These are phyloP conservation scores for Pyrrhoderma noxium DNA, from an alignment of 1,284 basidiomycete species.

Conservation along the genomic window DNA sequence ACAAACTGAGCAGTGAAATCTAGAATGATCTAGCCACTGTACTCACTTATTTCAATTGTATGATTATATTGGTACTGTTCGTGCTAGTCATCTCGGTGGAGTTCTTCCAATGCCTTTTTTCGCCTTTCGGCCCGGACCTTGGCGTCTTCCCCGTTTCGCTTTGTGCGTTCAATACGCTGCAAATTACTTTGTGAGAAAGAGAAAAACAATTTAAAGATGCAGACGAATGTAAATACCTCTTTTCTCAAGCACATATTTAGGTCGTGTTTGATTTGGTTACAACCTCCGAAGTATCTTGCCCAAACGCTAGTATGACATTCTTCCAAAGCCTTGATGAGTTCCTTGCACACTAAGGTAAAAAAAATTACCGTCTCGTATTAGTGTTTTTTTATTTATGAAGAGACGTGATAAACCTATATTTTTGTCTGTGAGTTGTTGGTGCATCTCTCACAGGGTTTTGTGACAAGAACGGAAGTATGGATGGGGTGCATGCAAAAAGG, in stretches of 20 bases:
- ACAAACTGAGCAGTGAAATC: too few species aligned
- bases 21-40: too few species aligned
- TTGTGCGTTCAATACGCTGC: slow-evolving; percentile 63
- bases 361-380: neutral
- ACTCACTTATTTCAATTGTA: too few species aligned
- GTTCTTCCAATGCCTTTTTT: slow-evolving; percentile 54
- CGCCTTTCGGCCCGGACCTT: slow-evolving; percentile 51
- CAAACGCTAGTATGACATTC: slow-evolving; percentile 55
- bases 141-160: slow-evolving; percentile 60
- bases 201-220: neutral
- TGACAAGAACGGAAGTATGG: neutral
- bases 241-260: slow-evolving; percentile 68
- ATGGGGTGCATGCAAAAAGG: neutral
- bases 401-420: slow-evolving; percentile 35
- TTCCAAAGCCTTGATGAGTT: slow-evolving; percentile 68
- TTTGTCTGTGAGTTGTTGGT: slow-evolving; percentile 68
- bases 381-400: neutral
- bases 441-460: slow-evolving; percentile 39
- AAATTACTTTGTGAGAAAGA: neutral
- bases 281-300: slow-evolving; percentile 59
- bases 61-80: neutral
- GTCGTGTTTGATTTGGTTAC: slow-evolving; percentile 65
- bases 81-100: slow-evolving; percentile 40
- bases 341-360: slow-evolving; percentile 47
- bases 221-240: slow-evolving; percentile 45